Evolutionary conservation across 306 rosid species (phyloP).

Genomic region (Cucurbita maxima): DNA sequence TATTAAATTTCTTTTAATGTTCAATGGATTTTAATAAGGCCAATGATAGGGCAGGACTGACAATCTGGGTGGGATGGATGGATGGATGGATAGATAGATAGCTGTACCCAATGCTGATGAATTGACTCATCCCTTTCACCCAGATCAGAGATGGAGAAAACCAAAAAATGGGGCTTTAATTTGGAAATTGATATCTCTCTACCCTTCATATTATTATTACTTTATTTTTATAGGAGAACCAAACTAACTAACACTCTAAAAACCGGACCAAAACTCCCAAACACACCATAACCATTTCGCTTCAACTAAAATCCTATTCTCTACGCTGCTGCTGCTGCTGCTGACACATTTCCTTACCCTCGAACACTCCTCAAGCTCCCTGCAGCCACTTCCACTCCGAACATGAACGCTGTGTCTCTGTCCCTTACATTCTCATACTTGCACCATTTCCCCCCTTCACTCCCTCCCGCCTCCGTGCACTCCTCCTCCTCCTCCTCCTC

Average conservation of each 20-base stretch:
- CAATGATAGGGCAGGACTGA: not conserved
- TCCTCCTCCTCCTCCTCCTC: not conserved
- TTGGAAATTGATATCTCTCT: not conserved
- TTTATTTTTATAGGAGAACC: too few species aligned
- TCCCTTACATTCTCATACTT: not conserved
- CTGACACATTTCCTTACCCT: not conserved
- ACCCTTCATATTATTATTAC: not conserved
- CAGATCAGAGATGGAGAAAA: not conserved
- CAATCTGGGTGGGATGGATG: not conserved
- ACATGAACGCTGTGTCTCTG: slow-evolving; percentile 14
- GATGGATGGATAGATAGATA: not conserved
- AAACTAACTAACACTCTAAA: too few species aligned
- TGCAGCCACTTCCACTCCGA: slow-evolving; percentile 16
- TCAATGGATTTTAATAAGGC: not conserved
- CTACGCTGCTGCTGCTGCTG: too few species aligned
- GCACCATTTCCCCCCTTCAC: not conserved
- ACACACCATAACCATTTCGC: too few species aligned
- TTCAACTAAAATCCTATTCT: too few species aligned
- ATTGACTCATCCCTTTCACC: not conserved
- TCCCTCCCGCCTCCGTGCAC: too few species aligned
- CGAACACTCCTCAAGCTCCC: not conserved
- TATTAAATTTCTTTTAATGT: too few species aligned
- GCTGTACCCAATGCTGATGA: not conserved
- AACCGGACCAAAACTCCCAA: too few species aligned
- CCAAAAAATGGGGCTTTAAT: not conserved